These are phyloP conservation scores for Fonsecaea nubica DNA, from an alignment of 2,329 filamentous ascomycete species.

Conservation along the genomic window DNA sequence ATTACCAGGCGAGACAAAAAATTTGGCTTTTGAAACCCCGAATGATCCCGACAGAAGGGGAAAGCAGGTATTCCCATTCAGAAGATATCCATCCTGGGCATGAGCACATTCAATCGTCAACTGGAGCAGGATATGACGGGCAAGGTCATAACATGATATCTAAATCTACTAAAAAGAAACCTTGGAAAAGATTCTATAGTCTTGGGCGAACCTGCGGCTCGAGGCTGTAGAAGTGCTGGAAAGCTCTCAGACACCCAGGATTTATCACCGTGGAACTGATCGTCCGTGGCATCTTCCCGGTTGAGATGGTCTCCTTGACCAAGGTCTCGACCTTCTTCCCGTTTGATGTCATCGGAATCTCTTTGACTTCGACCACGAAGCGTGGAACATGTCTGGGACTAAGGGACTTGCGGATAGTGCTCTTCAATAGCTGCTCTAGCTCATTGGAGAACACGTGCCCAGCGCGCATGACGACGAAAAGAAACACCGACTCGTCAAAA, in stretches of 20 bases:
- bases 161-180: not conserved
- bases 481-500: constrained; percentile 30
- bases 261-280: constrained; percentile 50
- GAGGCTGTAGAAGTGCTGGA: constrained; percentile 42
- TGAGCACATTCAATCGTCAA: too few relatives aligned
- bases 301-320: constrained; percentile 38
- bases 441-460: not conserved
- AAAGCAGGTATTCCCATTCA: too few relatives aligned
- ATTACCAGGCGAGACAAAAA: not conserved
- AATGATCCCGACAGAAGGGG: too few relatives aligned
- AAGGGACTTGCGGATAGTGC: constrained; percentile 68
- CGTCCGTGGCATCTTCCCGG: constrained; percentile 46
- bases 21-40: not conserved
- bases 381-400: constrained; percentile 52
- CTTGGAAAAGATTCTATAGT: not conserved
- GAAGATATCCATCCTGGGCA: too few relatives aligned
- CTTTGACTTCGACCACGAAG: constrained; percentile 25
- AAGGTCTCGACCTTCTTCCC: constrained; percentile 35
- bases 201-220: constrained; percentile 10
- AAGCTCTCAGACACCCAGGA: constrained; percentile 46
- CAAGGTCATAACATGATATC: not conserved
- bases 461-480: constrained; percentile 29
- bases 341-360: constrained; percentile 33
- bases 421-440: constrained; percentile 66
- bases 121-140: too few relatives aligned